These are phyloP conservation scores for Solanum sitiens DNA, from an alignment of 257 asterid genomes.

Conservation along the genomic window DNA sequence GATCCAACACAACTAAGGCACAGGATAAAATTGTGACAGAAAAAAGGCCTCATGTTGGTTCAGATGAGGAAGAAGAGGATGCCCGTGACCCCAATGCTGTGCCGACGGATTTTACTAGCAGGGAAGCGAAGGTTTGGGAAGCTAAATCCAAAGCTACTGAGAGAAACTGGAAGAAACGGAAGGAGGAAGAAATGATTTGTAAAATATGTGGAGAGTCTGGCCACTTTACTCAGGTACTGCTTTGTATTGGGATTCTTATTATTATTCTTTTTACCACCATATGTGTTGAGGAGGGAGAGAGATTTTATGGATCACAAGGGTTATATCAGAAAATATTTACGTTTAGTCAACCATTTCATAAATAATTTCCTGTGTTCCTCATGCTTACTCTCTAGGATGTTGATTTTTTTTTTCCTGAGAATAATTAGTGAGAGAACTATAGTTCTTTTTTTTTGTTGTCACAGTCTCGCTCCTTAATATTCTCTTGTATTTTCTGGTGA, in stretches of 20 bases:
- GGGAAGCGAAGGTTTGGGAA: conserved; percentile 99
- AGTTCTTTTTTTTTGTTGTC: not conserved
- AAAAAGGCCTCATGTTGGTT: conserved; percentile 65
- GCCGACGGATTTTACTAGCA: conserved; percentile 97
- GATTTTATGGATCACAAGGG: not conserved
- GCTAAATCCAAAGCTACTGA: conserved; percentile 99
- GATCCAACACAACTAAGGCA: conserved; percentile 30
- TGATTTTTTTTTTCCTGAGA: not conserved
- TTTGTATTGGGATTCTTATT: not conserved
- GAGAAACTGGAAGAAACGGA: conserved; percentile 96
- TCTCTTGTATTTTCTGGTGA: not conserved
- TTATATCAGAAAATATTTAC: not conserved
- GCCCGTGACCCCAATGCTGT: conserved; percentile 88
- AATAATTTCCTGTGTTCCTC: not conserved
- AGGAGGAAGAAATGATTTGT: conserved; percentile 96
- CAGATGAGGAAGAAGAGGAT: conserved; percentile 84
- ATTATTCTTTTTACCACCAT: not conserved
- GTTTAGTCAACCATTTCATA: not conserved
- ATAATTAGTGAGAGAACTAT: not conserved
- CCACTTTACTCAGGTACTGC: conserved; percentile 86
- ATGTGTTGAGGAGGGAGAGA: not conserved
- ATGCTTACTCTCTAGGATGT: not conserved
- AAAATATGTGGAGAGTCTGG: conserved; percentile 98
- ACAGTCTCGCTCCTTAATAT: not conserved
- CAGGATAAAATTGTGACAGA: conserved; percentile 38